Conservation (phyloP, 164 flowering plant genomes). For the Taxillus chinensis region DNA sequence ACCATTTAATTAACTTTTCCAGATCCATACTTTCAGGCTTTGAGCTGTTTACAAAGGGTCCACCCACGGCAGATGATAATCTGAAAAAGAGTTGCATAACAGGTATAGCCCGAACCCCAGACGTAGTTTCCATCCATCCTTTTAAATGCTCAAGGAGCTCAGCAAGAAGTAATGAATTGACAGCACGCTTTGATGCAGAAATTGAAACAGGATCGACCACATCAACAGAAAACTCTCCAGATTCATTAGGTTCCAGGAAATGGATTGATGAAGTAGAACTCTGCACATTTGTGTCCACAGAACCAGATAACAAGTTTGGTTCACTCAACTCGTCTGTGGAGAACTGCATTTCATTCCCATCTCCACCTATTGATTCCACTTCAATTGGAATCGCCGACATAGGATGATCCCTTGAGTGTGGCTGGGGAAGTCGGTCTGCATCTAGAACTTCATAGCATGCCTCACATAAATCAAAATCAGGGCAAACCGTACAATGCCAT, state of each 20-base stretch:
- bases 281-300: conserved; percentile 33
- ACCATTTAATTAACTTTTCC: conserved; percentile 82
- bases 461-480: conserved; percentile 99
- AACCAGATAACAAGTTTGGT: conserved; percentile 38
- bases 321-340: conserved; percentile 58
- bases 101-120: conserved; percentile 81
- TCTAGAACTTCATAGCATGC: conserved; percentile 88
- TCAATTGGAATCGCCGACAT: conserved; percentile 98
- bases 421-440: conserved; percentile 89
- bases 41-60: conserved; percentile 83
- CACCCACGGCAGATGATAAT: conserved; percentile 89
- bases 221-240: conserved; percentile 64
- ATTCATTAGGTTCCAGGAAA: conserved; percentile 62
- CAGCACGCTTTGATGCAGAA: conserved; percentile 87
- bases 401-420: conserved; percentile 92
- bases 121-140: conserved; percentile 92
- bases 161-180: conserved; percentile 79
- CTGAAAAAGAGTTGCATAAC: conserved; percentile 91
- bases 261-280: conserved; percentile 73
- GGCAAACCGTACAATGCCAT: conserved; percentile 97
- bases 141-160: conserved; percentile 77
- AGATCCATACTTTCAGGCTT: conserved; percentile 64
- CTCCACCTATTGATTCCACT: conserved; percentile 72
- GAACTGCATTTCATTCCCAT: conserved; percentile 74
- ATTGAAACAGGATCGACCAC: conserved; percentile 70